Evolutionary conservation across 2,329 filamentous ascomycete genomes (phyloP).

Genomic region (Monosporascus sp.): DNA sequence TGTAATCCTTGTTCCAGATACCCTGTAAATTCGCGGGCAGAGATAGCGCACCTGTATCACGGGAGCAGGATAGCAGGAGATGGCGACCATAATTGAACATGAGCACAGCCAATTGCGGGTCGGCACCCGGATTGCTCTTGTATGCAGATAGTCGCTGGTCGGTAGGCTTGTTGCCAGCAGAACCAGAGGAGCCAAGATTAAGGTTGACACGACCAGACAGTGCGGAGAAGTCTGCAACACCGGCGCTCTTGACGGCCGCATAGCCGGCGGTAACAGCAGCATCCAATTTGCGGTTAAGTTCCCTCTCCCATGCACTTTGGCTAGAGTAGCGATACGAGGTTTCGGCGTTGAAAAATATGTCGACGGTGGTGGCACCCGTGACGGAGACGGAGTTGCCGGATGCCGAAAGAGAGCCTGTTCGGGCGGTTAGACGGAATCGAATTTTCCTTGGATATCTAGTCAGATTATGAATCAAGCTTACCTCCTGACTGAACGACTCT

Average conservation of each 20-base stretch:
- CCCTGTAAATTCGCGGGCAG: slow-evolving; percentile 30
- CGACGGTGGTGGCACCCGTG: slow-evolving; percentile 15
- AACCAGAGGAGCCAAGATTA: slow-evolving; percentile 9
- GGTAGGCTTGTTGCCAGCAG: slow-evolving; percentile 5
- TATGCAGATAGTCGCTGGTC: slow-evolving; percentile 5
- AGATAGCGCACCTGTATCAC: slow-evolving; percentile 13
- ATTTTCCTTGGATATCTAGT: too few species aligned
- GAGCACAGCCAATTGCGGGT: slow-evolving; percentile 21
- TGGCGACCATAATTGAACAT: slow-evolving; percentile 29
- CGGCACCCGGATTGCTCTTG: slow-evolving; percentile 10
- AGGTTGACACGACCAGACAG: slow-evolving; percentile 16
- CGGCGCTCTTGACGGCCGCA: slow-evolving; percentile 8
- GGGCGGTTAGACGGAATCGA: not conserved
- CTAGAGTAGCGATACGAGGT: slow-evolving; percentile 18
- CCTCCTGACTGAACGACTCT: slow-evolving; percentile 14
- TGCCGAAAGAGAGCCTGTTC: slow-evolving; percentile 5
- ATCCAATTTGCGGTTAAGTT: slow-evolving; percentile 18
- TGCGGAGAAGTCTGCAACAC: slow-evolving; percentile 14
- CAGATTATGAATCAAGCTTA: slow-evolving; percentile 3
- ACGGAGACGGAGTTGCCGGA: slow-evolving; percentile 11
- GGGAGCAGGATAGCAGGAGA: slow-evolving; percentile 21
- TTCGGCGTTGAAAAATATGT: slow-evolving; percentile 21
- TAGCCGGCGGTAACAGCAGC: slow-evolving; percentile 14
- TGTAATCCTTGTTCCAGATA: slow-evolving; percentile 26
- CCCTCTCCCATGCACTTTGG: slow-evolving; percentile 14